A percentile compares a stretch with the other conserved stretches of the same genome.
Conservation (phyloP, 257 asterid genomes). For the Solanum raphanifolium region DNA sequence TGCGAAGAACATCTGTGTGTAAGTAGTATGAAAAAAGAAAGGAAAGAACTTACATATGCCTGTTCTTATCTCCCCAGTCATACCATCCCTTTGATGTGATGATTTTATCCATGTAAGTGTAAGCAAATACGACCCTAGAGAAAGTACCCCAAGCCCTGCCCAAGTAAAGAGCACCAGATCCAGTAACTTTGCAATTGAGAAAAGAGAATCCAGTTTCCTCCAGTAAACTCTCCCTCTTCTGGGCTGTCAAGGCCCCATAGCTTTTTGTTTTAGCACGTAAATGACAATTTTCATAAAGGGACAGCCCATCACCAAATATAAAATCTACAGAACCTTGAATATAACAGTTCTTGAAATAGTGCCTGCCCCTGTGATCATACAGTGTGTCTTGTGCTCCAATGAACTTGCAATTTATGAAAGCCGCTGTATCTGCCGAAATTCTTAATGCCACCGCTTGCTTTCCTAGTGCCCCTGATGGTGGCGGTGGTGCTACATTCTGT, state of each 20-base stretch:
- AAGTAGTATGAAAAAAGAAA: too few relatives aligned
- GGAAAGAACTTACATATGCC: slow-evolving; percentile 53
- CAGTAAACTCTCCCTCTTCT: slow-evolving; percentile 72
- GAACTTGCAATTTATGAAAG: slow-evolving; percentile 72
- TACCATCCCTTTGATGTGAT: slow-evolving; percentile 81
- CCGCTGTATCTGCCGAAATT: slow-evolving; percentile 78
- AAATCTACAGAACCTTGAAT: slow-evolving; percentile 88
- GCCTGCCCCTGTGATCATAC: slow-evolving; percentile 82
- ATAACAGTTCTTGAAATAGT: slow-evolving; percentile 71
- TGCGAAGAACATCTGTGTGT: too few relatives aligned
- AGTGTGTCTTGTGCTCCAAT: slow-evolving; percentile 84
- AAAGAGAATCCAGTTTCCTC: slow-evolving; percentile 92
- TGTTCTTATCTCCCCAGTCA: slow-evolving; percentile 86
- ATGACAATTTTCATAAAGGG: slow-evolving; percentile 65
- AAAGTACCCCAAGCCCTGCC: slow-evolving; percentile 98
- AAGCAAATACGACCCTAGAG: slow-evolving; percentile 84
- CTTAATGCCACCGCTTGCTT: slow-evolving; percentile 94
- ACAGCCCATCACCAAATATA: slow-evolving; percentile 65
- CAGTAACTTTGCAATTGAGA: slow-evolving; percentile 70
- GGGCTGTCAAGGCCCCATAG: slow-evolving; percentile 86
- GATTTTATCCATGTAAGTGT: slow-evolving; percentile 81
- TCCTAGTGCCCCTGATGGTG: slow-evolving; percentile 64
- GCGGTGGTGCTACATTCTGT: slow-evolving; percentile 66
- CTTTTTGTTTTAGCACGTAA: slow-evolving; percentile 50
- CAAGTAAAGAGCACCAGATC: slow-evolving; percentile 71